A percentile compares a stretch with the other conserved stretches of the same genome.
These are phyloP conservation scores for Toxicodendron radicans DNA, from an alignment of 345 rosid species.

Conservation along the genomic window DNA sequence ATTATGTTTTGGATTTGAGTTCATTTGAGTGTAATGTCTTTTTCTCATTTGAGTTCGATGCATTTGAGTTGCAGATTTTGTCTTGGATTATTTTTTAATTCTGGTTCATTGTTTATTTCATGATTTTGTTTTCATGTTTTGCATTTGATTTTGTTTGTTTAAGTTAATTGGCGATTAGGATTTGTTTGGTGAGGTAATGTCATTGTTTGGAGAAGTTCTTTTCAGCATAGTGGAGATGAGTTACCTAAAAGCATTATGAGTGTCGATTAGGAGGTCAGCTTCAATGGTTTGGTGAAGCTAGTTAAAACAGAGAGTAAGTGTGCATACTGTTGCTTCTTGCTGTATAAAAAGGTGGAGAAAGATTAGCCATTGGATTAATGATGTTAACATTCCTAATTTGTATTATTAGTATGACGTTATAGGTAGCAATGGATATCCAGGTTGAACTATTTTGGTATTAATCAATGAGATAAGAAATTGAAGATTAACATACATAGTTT, in stretches of 20 bases:
- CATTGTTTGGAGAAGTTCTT: slow-evolving; percentile 23
- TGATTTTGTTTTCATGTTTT: too few species aligned
- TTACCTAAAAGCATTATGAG: not conserved
- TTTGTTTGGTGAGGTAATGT: too few species aligned
- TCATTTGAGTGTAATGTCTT: too few species aligned
- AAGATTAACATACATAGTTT: not conserved
- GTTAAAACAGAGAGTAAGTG: not conserved
- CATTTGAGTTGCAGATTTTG: too few species aligned
- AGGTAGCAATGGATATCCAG: not conserved
- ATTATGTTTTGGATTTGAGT: too few species aligned
- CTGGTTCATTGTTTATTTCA: too few species aligned
- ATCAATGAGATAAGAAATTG: not conserved
- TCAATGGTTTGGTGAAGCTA: slow-evolving; percentile 5
- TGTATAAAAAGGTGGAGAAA: not conserved
- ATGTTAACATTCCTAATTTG: not conserved
- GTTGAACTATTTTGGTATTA: too few species aligned
- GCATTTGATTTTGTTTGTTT: too few species aligned
- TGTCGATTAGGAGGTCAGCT: slow-evolving; percentile 10
- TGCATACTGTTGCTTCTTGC: not conserved
- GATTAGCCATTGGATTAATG: not conserved
- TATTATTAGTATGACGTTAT: not conserved
- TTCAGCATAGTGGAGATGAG: slow-evolving; percentile 18
- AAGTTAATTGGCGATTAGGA: too few species aligned
- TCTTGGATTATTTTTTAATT: too few species aligned
- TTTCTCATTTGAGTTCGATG: too few species aligned